A percentile compares a stretch with the other conserved stretches of the same genome.
These are phyloP conservation scores for Ascochyta lentis DNA, from an alignment of 2,329 filamentous ascomycete species.

Conservation along the genomic window DNA sequence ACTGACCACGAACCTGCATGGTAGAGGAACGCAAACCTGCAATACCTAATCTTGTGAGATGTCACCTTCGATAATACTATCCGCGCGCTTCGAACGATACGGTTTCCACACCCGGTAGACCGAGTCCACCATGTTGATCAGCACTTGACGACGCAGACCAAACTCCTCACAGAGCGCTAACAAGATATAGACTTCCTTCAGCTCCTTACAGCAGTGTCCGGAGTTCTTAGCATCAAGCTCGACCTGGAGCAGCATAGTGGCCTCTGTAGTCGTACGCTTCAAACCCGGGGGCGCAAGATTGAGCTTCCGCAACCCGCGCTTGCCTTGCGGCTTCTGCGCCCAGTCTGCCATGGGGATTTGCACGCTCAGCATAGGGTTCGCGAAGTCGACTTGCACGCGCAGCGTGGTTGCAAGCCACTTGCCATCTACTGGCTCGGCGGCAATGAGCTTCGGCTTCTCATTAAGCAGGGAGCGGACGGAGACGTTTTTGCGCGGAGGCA, in stretches of 20 bases:
- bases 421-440: background rate
- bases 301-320: background rate
- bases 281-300: background rate
- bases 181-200: background rate
- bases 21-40: no score
- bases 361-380: background rate
- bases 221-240: background rate
- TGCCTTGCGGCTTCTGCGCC: background rate
- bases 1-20: background rate
- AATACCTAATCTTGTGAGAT: background rate
- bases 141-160: background rate
- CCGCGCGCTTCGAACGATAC: background rate
- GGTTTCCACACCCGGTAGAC: conserved; percentile 3
- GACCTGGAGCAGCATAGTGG: background rate
- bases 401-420: conserved; percentile 11
- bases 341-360: conserved; percentile 10
- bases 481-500: conserved; percentile 2
- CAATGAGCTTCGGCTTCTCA: background rate
- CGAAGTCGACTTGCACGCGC: conserved; percentile 10
- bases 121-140: conserved; percentile 2
- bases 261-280: background rate
- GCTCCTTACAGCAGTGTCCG: background rate
- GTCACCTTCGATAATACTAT: background rate
- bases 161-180: background rate
- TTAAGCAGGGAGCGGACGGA: conserved; percentile 6